These are phyloP conservation scores for Beauveria scarabaeidicola DNA, from an alignment of 2,329 filamentous ascomycete genomes.

Conservation along the genomic window DNA sequence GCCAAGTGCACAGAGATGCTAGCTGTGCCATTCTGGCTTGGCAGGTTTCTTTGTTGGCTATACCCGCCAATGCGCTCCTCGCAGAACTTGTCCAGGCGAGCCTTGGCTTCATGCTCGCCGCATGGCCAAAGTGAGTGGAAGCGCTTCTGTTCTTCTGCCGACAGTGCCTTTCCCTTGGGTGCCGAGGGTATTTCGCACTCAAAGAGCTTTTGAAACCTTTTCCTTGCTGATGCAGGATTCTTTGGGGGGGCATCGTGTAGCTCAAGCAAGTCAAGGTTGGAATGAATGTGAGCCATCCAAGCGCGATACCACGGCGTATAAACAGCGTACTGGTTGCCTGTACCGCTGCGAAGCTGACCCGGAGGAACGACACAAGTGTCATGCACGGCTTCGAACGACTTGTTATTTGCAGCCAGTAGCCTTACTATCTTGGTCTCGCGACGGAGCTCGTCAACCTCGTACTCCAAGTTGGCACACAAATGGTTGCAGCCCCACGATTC, in stretches of 20 bases:
- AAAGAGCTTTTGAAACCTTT: constrained; percentile 50
- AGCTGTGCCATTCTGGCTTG: constrained; percentile 54
- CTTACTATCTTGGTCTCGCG: constrained; percentile 62
- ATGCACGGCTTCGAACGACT: constrained; percentile 63
- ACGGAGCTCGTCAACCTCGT: constrained; percentile 82
- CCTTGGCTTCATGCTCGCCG: constrained; percentile 63
- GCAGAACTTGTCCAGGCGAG: constrained; percentile 59
- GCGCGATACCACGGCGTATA: constrained; percentile 75
- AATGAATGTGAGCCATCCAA: constrained; percentile 67
- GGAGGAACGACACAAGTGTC: constrained; percentile 80
- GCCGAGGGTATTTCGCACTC: constrained; percentile 49
- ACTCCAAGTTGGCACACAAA: constrained; percentile 77
- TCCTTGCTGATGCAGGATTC: constrained; percentile 26
- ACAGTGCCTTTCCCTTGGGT: constrained; percentile 55
- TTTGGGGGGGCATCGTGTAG: constrained; percentile 41
- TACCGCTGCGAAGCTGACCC: constrained; percentile 55
- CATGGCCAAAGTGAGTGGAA: constrained; percentile 60
- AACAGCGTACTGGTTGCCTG: constrained; percentile 73
- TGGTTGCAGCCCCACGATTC: constrained; percentile 66
- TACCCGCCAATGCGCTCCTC: constrained; percentile 56
- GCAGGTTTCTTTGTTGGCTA: constrained; percentile 55
- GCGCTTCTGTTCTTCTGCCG: constrained; percentile 47
- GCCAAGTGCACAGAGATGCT: constrained; percentile 64
- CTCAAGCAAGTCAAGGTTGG: constrained; percentile 58
- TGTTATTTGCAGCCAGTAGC: constrained; percentile 50